Evolutionary conservation across 345 rosid genomes (phyloP).

Genomic region (Adansonia digitata): DNA sequence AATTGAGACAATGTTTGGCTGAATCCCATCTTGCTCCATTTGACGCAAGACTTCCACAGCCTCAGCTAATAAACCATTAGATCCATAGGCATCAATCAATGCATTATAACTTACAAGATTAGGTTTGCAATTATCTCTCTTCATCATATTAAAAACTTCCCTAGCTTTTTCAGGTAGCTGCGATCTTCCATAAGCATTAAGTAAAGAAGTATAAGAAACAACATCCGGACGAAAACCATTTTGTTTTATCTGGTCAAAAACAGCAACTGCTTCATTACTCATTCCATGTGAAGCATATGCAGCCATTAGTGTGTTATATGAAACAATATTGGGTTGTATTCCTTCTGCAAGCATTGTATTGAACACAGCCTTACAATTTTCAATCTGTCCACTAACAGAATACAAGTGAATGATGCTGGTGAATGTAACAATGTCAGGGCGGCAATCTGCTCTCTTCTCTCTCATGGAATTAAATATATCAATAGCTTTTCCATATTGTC

Average conservation of each 20-base stretch:
- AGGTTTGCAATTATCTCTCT: conserved; percentile 59
- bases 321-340: conserved; percentile 66
- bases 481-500: conserved; percentile 62
- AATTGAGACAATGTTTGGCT: conserved; percentile 73
- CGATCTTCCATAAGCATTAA: conserved; percentile 89
- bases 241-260: conserved; percentile 59
- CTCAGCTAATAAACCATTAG: conserved; percentile 69
- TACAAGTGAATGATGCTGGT: conserved; percentile 73
- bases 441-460: conserved; percentile 60
- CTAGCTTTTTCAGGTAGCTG: conserved; percentile 67
- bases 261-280: conserved; percentile 69
- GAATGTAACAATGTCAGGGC: conserved; percentile 76
- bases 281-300: conserved; percentile 86
- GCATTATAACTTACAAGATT: conserved; percentile 79
- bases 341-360: conserved; percentile 83
- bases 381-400: conserved; percentile 68
- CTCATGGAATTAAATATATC: conserved; percentile 79
- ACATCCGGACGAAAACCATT: conserved; percentile 71
- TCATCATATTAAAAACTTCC: conserved; percentile 71
- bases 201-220: conserved; percentile 74
- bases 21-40: conserved; percentile 72
- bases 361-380: conserved; percentile 68
- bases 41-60: conserved; percentile 69
- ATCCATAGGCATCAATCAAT: conserved; percentile 85
- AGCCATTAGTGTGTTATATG: conserved; percentile 72